A percentile compares a stretch with the other conserved stretches of the same genome.
phyloP scores from a whole-genome alignment of 2,329 filamentous ascomycete genomes.

The Ceratocystiopsis brevicomis region DNA sequence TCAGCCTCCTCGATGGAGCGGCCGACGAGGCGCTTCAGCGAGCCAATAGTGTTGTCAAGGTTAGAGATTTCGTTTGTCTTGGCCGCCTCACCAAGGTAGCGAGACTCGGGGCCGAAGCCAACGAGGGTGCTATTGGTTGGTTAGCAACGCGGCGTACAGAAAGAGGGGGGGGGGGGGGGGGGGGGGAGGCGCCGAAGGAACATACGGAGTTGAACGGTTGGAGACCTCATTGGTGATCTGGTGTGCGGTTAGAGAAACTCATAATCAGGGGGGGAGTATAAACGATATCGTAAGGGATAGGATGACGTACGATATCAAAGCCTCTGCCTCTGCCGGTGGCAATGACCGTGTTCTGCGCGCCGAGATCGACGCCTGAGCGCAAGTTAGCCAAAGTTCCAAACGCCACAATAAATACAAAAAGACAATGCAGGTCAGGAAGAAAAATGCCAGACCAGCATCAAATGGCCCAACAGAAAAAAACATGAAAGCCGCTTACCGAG shows the following conservation, averaged over 20 bases:
- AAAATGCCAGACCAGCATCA: too few species aligned
- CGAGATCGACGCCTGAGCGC: conserved; percentile 65
- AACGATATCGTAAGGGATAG: not conserved
- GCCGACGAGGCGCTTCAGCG: conserved; percentile 80
- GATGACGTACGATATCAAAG: conserved; percentile 80
- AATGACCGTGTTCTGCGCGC: conserved; percentile 90
- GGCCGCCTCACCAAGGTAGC: conserved; percentile 84
- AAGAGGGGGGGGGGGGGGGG: conserved; percentile 4
- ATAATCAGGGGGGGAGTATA: conserved; percentile 1
- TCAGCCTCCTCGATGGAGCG: conserved; percentile 78
- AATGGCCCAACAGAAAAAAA: not conserved
- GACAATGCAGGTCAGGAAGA: too few species aligned
- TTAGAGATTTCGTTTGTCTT: conserved; percentile 99
- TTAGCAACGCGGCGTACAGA: not conserved
- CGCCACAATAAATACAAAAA: too few species aligned
- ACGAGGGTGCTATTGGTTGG: conserved; percentile 55
- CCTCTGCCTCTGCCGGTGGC: conserved; percentile 95
- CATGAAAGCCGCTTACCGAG: too few species aligned
- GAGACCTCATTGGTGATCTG: conserved; percentile 98
- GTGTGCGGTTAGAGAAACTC: conserved; percentile 6
- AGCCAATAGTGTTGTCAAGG: conserved; percentile 94
- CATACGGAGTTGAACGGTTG: conserved; percentile 94
- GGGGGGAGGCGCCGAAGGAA: conserved; percentile 14
- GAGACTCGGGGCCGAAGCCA: conserved; percentile 81
- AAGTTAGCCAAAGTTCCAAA: conserved; percentile 2